Conservation (phyloP, 148 eudicot genomes). For the Camellia japonica region DNA sequence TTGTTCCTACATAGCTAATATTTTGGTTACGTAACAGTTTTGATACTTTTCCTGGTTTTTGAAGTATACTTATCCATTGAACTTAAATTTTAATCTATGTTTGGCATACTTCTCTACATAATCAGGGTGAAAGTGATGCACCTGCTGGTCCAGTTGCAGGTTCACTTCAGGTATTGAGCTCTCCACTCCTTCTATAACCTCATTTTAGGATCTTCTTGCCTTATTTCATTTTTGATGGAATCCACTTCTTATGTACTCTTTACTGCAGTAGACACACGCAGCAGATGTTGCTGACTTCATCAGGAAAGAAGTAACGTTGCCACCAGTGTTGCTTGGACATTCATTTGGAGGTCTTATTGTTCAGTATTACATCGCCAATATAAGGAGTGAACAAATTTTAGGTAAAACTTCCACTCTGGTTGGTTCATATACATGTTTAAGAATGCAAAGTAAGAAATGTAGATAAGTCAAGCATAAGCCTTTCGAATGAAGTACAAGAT, state of each 20-base stretch:
- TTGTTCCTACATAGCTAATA: too few relatives aligned
- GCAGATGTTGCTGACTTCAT: constrained; percentile 80
- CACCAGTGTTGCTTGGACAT: constrained; percentile 82
- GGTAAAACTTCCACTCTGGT: constrained; percentile 29
- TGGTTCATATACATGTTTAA: constrained; percentile 9
- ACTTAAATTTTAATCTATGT: constrained; percentile 6
- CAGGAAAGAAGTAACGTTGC: constrained; percentile 41
- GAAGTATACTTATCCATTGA: too few relatives aligned
- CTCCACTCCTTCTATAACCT: neutral
- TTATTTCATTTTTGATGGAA: neutral
- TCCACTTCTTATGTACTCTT: constrained; percentile 17
- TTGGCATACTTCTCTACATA: constrained; percentile 18
- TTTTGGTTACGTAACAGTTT: too few relatives aligned
- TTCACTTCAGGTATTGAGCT: constrained; percentile 63
- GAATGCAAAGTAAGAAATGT: neutral
- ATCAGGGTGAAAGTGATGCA: constrained; percentile 89
- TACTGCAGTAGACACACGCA: constrained; percentile 86
- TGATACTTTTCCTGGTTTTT: too few relatives aligned
- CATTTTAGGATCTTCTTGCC: neutral
- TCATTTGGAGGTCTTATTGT: constrained; percentile 94
- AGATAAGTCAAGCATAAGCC: neutral
- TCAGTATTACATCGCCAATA: constrained; percentile 71
- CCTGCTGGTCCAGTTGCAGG: constrained; percentile 75
- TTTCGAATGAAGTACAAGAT: neutral
- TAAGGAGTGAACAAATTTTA: constrained; percentile 29